Conservation (phyloP, 2,329 filamentous ascomycete species). For the Sporothrix sp. region DNA sequence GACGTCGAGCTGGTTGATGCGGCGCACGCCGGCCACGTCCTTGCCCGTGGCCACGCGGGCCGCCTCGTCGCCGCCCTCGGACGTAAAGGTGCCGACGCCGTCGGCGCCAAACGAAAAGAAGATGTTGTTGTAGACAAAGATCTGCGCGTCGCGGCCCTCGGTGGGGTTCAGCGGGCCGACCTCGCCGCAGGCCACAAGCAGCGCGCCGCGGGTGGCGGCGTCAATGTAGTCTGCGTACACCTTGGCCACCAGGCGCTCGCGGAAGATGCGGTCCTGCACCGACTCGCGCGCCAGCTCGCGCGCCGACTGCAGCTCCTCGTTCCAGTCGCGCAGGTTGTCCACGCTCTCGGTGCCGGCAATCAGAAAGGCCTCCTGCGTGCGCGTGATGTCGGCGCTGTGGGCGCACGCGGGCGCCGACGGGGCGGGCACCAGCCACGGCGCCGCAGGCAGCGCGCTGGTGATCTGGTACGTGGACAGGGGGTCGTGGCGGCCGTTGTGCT, state of each 20-base stretch:
- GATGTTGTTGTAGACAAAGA: slow-evolving; percentile 99
- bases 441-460: slow-evolving; percentile 85
- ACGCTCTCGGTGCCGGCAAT: slow-evolving; percentile 86
- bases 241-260: slow-evolving; percentile 87
- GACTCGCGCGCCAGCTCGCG: slow-evolving; percentile 87
- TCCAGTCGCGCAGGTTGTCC: slow-evolving; percentile 94
- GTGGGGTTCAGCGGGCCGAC: slow-evolving; percentile 91
- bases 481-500: slow-evolving; percentile 76
- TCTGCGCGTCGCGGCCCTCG: slow-evolving; percentile 84
- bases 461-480: slow-evolving; percentile 90
- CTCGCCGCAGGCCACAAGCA: slow-evolving; percentile 85
- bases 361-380: slow-evolving; percentile 87
- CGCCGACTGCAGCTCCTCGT: slow-evolving; percentile 96
- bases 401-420: slow-evolving; percentile 52
- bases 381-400: slow-evolving; percentile 74
- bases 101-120: slow-evolving; percentile 99
- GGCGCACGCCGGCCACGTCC: slow-evolving; percentile 85
- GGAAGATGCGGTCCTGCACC: slow-evolving; percentile 91
- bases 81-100: slow-evolving; percentile 92
- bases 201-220: slow-evolving; percentile 81
- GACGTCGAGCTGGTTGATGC: slow-evolving; percentile 96
- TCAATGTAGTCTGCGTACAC: slow-evolving; percentile 97
- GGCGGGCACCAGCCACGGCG: slow-evolving; percentile 79
- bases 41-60: slow-evolving; percentile 93
- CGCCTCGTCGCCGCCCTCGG: slow-evolving; percentile 92